A percentile compares a stretch with the other conserved stretches of the same genome.
Evolutionary conservation across 805 yeast species (phyloP).

Genomic region (Sporopachydermia lactativora): DNA sequence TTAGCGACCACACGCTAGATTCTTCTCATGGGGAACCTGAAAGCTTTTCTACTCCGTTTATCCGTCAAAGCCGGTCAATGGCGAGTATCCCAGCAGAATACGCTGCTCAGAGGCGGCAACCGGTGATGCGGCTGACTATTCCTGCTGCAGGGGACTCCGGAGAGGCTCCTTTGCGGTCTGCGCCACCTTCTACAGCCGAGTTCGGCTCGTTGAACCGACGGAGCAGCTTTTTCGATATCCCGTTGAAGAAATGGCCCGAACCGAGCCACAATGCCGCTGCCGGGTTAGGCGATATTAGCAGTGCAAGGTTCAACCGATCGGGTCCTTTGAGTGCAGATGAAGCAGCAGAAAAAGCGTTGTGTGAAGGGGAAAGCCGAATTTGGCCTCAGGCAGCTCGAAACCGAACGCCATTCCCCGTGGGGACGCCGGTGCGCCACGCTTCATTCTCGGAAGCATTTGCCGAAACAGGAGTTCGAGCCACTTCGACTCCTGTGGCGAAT

Average conservation of each 20-base stretch:
- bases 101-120: not conserved
- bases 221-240: conserved; percentile 1
- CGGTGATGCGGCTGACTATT: not conserved
- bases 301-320: not conserved
- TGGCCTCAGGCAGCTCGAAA: too few relatives aligned
- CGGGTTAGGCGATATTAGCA: not conserved
- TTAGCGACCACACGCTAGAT: not conserved
- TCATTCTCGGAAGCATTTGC: too few relatives aligned
- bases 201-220: not conserved
- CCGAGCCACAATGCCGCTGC: not conserved
- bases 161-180: not conserved
- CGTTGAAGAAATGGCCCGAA: not conserved
- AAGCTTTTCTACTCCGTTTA: not conserved
- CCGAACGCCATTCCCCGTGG: too few relatives aligned
- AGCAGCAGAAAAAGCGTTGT: not conserved
- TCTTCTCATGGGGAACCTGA: not conserved
- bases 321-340: not conserved
- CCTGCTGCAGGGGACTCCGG: not conserved
- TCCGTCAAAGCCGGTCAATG: not conserved
- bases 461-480: too few relatives aligned
- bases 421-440: too few relatives aligned
- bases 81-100: not conserved
- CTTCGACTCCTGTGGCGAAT: too few relatives aligned
- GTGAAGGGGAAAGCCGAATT: not conserved
- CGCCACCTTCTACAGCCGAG: not conserved